Conservation (phyloP, 192 early-diverging fungal species). For the Coemansia sp. region DNA sequence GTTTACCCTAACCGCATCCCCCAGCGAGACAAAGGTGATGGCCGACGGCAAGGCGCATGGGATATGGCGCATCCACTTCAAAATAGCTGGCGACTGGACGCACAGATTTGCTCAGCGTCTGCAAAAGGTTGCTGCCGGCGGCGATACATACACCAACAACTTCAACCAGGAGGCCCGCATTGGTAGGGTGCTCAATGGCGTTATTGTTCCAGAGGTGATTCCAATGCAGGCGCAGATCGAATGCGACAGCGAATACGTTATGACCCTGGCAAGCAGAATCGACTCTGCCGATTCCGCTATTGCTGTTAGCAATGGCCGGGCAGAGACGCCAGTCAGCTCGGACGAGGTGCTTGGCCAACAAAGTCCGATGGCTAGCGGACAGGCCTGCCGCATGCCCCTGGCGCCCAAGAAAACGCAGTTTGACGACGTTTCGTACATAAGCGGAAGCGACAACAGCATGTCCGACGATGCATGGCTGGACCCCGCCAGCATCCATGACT, state of each 20-base stretch:
- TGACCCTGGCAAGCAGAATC: constrained; percentile 38
- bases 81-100: constrained; percentile 77
- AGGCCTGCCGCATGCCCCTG: constrained; percentile 22
- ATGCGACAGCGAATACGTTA: constrained; percentile 33
- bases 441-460: constrained; percentile 34
- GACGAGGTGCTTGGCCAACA: constrained; percentile 5
- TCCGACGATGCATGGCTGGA: constrained; percentile 44
- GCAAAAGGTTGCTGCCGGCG: constrained; percentile 44
- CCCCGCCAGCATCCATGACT: constrained; percentile 12
- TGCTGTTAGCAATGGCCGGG: constrained; percentile 5
- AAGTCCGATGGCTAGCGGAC: constrained; percentile 30
- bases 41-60: constrained; percentile 46
- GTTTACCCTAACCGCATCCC: constrained; percentile 71
- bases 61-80: constrained; percentile 70
- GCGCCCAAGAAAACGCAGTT: constrained; percentile 38
- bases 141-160: constrained; percentile 44
- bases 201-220: constrained; percentile 34
- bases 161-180: constrained; percentile 53
- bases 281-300: constrained; percentile 40
- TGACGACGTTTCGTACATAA: constrained; percentile 29
- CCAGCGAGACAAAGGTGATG: constrained; percentile 71
- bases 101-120: constrained; percentile 62
- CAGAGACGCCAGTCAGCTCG: neutral
- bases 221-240: constrained; percentile 24
- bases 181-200: constrained; percentile 42